Conservation (phyloP, 306 rosid genomes). For the Pyrus bretschneideri region DNA sequence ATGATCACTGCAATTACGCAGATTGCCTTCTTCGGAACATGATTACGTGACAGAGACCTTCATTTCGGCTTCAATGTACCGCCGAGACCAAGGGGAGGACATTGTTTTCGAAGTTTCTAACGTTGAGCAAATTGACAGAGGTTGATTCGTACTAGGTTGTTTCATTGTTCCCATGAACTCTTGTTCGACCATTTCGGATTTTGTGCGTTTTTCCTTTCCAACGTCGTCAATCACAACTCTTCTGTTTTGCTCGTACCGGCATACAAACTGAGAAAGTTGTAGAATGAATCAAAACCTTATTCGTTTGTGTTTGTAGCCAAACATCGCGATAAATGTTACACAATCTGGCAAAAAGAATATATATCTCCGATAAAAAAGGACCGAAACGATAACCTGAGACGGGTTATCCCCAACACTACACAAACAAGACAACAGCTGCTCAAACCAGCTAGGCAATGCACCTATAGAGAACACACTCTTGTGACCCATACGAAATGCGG, state of each 20-base stretch:
- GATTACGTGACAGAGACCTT: too few relatives aligned
- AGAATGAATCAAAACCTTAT: constrained; percentile 11
- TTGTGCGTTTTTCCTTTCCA: too few relatives aligned
- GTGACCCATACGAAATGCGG: constrained; percentile 35
- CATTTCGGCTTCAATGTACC: too few relatives aligned
- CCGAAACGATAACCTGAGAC: constrained; percentile 9
- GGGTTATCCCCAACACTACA: constrained; percentile 12
- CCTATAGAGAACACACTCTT: constrained; percentile 17
- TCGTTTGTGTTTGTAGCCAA: neutral
- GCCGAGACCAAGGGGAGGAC: too few relatives aligned
- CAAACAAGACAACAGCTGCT: constrained; percentile 17
- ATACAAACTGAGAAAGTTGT: neutral
- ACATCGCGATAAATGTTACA: neutral
- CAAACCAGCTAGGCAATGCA: constrained; percentile 21
- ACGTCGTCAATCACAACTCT: neutral
- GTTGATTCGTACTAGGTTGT: too few relatives aligned
- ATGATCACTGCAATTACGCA: too few relatives aligned
- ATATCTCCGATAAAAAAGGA: neutral
- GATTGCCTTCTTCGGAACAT: too few relatives aligned
- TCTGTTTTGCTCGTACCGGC: neutral
- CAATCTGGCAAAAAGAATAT: constrained; percentile 6
- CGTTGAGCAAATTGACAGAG: too few relatives aligned
- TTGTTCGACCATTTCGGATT: too few relatives aligned
- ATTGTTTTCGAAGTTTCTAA: too few relatives aligned
- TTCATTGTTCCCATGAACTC: too few relatives aligned